Base-by-base conservation (phyloP, 176 grass and related monocot species). In the Avena eriantha region DNA sequence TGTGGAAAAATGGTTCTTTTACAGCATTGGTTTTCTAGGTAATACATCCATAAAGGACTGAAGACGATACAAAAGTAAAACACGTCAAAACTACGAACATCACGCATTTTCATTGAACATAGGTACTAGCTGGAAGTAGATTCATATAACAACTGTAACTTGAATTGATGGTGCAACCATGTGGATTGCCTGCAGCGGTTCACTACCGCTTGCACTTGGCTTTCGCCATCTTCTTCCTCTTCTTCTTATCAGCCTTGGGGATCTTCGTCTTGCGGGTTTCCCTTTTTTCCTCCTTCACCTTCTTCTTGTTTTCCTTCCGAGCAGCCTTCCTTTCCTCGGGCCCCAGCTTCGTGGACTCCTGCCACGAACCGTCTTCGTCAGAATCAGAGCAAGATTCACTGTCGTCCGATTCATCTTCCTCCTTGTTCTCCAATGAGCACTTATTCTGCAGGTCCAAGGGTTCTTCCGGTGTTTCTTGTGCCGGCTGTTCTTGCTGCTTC, bases 191-290 rank as follows among this genome's bases (percentile, higher is more conserved):
- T 69, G 55, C 18, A 24, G 39, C 5, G 43, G 24, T 50, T 59
- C 57, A 22, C 87, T 93, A 98, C 70, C 93, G 85, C 70, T 80
- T 92, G 69, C 96, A 98, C 84, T 98, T 98, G 3, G 93, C 90
- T 86, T 98, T 98, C 14, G 93, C 92, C 90, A 98, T 85, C 55
- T 98, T 96, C 87, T 94, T 98, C 84, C 96, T 94, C 79, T 86
- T 90, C 69, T 98, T 98, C 78, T 98, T 98, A 23, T 96, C 92
- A 15, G 90, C 86, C 87, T 98, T 98, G 0, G 93, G 82, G 21
- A 91, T 78, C 86, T 98, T 96, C 1, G 74, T 91, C 79, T 93
- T 96, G 45, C 93, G 84, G 26, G 90, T 69, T 84, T 98, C 90
- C 83, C 88, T 92, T 77, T 94, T 98, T 76, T 98, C 92, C 70